Conservation (phyloP, 108 stramenopile species). For the Parmales sp. region DNA sequence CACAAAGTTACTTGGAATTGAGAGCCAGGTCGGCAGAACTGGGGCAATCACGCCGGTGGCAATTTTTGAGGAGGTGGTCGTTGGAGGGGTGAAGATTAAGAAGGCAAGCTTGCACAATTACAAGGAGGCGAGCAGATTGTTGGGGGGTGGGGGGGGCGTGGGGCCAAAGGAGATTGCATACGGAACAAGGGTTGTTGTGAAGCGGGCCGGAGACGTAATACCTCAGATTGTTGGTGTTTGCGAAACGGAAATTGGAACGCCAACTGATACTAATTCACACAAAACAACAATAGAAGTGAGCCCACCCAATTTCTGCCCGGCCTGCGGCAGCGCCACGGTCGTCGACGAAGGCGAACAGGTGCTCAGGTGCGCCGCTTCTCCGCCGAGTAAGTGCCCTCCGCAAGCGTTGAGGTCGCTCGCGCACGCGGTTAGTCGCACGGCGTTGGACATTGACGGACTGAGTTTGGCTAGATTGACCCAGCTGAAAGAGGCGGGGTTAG, state of each 20-base stretch:
- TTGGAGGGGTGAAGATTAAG: conserved; percentile 69
- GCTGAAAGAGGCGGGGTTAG: too few relatives aligned
- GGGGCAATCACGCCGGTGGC: conserved; percentile 88
- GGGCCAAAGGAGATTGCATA: conserved; percentile 16
- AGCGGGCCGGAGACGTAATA: conserved; percentile 79
- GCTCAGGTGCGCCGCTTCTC: background rate
- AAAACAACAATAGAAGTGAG: too few relatives aligned
- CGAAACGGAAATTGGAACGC: too few relatives aligned
- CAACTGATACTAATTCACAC: too few relatives aligned
- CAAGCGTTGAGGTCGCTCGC: background rate
- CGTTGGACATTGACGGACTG: background rate
- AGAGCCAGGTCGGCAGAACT: conserved; percentile 76
- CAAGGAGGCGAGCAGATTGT: conserved; percentile 50
- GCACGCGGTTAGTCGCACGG: background rate
- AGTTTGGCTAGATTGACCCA: too few relatives aligned
- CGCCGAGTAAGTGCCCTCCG: background rate
- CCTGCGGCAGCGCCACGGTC: conserved; percentile 42
- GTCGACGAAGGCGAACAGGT: background rate
- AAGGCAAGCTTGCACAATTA: conserved; percentile 87
- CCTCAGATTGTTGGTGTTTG: conserved; percentile 71
- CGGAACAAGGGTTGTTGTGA: conserved; percentile 53
- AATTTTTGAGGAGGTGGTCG: conserved; percentile 64
- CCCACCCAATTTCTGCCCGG: conserved; percentile 22
- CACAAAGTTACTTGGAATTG: conserved; percentile 51
- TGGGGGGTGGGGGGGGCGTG: conserved; percentile 22